A percentile compares a stretch with the other conserved stretches of the same genome.
Evolutionary conservation across 352 stramenopile species (phyloP).

Genomic region (Globisporangium nunn): DNA sequence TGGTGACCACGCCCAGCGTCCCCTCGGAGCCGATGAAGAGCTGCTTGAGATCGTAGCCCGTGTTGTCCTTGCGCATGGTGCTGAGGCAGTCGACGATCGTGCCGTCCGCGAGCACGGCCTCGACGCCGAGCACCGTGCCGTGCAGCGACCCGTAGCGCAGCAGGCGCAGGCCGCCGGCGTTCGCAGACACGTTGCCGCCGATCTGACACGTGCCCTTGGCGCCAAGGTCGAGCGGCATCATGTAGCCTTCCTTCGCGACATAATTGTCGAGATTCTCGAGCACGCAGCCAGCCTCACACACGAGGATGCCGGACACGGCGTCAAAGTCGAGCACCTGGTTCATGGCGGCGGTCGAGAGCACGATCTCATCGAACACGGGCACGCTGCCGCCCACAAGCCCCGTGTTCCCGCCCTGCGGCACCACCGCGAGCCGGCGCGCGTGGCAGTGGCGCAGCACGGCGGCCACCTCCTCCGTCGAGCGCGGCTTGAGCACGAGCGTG

Average conservation of each 20-base stretch:
- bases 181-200: slow-evolving; percentile 94
- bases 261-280: slow-evolving; percentile 91
- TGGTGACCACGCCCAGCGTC: slow-evolving; percentile 94
- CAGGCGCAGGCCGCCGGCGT: slow-evolving; percentile 93
- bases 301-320: slow-evolving; percentile 69
- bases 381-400: slow-evolving; percentile 93
- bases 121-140: slow-evolving; percentile 90
- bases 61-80: slow-evolving; percentile 96
- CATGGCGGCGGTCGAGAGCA: slow-evolving; percentile 90
- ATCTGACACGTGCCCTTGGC: slow-evolving; percentile 98
- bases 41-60: slow-evolving; percentile 95
- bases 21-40: slow-evolving; percentile 96
- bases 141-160: slow-evolving; percentile 94
- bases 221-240: slow-evolving; percentile 95
- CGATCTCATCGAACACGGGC: slow-evolving; percentile 89
- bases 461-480: slow-evolving; percentile 84
- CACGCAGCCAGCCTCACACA: slow-evolving; percentile 90
- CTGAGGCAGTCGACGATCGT: slow-evolving; percentile 88
- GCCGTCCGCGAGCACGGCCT: slow-evolving; percentile 92
- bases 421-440: slow-evolving; percentile 80
- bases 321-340: slow-evolving; percentile 92
- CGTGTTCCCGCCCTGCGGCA: slow-evolving; percentile 96
- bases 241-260: slow-evolving; percentile 77
- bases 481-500: slow-evolving; percentile 82
- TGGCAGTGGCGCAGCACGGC: slow-evolving; percentile 92